Conservation (phyloP, 805 yeast species). For the Yamadazyma olivae region DNA sequence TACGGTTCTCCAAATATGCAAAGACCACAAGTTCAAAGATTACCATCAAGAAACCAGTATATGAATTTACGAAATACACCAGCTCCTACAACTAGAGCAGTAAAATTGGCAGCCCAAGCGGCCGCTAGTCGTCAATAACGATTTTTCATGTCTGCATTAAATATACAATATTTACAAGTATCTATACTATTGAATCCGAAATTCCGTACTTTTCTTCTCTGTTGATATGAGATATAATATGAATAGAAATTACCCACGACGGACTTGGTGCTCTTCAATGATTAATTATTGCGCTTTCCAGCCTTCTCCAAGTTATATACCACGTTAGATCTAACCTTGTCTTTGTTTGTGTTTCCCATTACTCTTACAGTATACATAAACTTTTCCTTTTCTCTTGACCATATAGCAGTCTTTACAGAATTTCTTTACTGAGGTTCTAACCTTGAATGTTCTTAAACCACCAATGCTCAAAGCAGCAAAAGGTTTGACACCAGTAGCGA, state of each 20-base stretch:
- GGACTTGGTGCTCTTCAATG: too few species aligned
- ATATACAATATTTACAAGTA: conserved; percentile 1
- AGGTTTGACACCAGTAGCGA: conserved; percentile 6
- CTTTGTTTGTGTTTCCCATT: conserved; percentile 94
- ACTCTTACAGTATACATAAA: conserved; percentile 88
- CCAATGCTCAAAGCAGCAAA: neutral
- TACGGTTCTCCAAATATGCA: conserved; percentile 10
- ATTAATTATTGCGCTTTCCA: too few species aligned
- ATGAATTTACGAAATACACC: conserved; percentile 17
- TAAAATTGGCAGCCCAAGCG: conserved; percentile 22
- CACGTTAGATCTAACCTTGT: conserved; percentile 50
- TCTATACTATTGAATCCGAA: neutral
- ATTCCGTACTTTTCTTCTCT: too few species aligned
- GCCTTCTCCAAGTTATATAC: too few species aligned
- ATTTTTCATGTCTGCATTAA: conserved; percentile 1
- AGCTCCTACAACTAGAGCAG: conserved; percentile 34
- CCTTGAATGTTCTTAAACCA: conserved; percentile 72
- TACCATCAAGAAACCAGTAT: conserved; percentile 18
- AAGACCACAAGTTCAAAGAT: conserved; percentile 19
- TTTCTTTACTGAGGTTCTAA: conserved; percentile 88
- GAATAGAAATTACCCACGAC: too few species aligned
- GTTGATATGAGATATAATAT: too few species aligned
- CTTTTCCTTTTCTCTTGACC: conserved; percentile 93
- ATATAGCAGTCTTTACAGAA: conserved; percentile 86
- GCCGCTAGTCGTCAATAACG: neutral